phyloP scores from a whole-genome alignment of 2,329 filamentous ascomycete species.

The Ophiognomonia clavigignenti-juglandacearum region DNA sequence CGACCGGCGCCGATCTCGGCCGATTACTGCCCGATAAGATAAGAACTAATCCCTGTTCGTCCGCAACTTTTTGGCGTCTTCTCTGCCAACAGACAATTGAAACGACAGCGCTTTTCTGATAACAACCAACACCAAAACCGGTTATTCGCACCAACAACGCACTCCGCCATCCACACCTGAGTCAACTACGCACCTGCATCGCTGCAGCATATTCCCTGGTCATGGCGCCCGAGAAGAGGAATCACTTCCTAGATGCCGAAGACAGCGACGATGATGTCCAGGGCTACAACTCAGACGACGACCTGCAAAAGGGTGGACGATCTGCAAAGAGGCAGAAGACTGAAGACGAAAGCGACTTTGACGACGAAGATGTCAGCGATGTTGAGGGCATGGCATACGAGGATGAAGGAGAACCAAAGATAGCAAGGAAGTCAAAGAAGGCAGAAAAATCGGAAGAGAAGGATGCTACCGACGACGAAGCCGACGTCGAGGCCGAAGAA shows the following conservation, averaged over 20 bases:
- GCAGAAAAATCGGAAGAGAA: not conserved
- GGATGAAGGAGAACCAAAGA: conserved; percentile 15
- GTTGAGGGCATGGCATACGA: conserved; percentile 25
- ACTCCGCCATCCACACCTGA: not conserved
- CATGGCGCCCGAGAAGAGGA: conserved; percentile 67
- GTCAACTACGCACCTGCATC: not conserved
- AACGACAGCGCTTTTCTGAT: conserved; percentile 2
- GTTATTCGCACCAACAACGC: not conserved
- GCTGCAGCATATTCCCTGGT: not conserved
- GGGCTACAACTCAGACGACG: conserved; percentile 59
- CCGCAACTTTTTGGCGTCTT: not conserved
- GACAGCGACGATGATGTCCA: conserved; percentile 56
- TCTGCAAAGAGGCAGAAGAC: conserved; percentile 61
- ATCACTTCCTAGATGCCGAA: conserved; percentile 62
- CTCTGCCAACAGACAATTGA: not conserved
- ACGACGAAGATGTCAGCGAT: conserved; percentile 33
- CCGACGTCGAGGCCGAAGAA: no score
- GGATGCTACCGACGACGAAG: conserved; percentile 15
- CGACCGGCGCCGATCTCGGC: not conserved
- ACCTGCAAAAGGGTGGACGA: conserved; percentile 61
- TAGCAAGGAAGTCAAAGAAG: conserved; percentile 18
- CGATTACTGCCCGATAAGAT: conserved; percentile 12
- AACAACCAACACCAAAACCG: not conserved
- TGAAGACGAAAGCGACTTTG: conserved; percentile 35
- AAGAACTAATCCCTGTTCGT: not conserved